Conservation (phyloP, 352 stramenopile genomes). For the Phytopythium delawarense region DNA sequence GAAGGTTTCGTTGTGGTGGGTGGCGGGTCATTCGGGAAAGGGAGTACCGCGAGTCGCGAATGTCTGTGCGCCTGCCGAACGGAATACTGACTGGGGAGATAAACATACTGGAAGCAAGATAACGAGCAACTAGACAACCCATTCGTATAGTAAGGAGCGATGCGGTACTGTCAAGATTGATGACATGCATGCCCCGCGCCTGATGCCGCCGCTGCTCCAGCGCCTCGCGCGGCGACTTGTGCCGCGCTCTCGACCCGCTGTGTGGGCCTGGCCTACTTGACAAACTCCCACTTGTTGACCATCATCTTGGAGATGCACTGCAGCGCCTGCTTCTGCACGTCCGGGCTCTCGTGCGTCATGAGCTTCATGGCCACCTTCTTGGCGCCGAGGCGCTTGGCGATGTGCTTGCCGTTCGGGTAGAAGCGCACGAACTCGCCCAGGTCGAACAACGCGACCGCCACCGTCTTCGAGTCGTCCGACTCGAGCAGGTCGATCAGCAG, state of each 20-base stretch:
- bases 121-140: not conserved
- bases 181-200: not conserved
- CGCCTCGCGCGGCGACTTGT: not conserved
- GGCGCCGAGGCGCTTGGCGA: constrained; percentile 94
- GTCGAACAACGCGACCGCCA: constrained; percentile 96
- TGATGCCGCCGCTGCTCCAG: not conserved
- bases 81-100: not conserved
- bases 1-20: not conserved
- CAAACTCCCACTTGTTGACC: constrained; percentile 98
- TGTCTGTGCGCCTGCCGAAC: not conserved
- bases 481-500: constrained; percentile 93
- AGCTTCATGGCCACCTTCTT: constrained; percentile 97
- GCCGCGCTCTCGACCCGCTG: not conserved
- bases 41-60: not conserved
- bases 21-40: not conserved
- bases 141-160: not conserved
- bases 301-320: constrained; percentile 99
- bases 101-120: not conserved
- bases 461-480: constrained; percentile 91
- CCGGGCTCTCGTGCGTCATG: constrained; percentile 95
- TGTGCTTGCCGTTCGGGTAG: constrained; percentile 95
- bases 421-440: constrained; percentile 97
- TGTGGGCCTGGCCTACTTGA: constrained; percentile 51
- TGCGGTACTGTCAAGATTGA: not conserved
- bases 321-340: constrained; percentile 97